Conservation (phyloP, 345 rosid genomes). For the Microthlaspi erraticum region DNA sequence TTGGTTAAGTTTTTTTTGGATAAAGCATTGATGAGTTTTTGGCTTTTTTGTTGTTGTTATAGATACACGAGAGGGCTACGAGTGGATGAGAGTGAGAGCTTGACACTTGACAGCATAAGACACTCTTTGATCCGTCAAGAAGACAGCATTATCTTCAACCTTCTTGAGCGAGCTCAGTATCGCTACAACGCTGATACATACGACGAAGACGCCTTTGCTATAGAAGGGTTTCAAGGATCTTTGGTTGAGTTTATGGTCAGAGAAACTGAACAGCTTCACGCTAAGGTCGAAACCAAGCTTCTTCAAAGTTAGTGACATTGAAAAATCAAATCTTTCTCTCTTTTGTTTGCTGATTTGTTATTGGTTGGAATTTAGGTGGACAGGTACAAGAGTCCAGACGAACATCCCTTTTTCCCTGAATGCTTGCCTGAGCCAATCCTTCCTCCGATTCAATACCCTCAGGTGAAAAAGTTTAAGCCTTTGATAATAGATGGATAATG, state of each 20-base stretch:
- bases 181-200: conserved; percentile 67
- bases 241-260: conserved; percentile 65
- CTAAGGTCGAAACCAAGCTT: conserved; percentile 45
- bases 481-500: conserved; percentile 2
- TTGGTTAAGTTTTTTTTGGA: background rate
- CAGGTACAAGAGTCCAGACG: conserved; percentile 75
- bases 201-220: conserved; percentile 54
- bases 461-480: conserved; percentile 41
- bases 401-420: conserved; percentile 71
- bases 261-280: conserved; percentile 75
- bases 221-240: conserved; percentile 69
- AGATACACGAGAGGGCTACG: conserved; percentile 44
- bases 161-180: conserved; percentile 68
- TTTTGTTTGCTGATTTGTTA: conserved; percentile 13
- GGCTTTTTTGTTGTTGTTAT: conserved; percentile 12
- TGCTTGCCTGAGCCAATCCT: conserved; percentile 59
- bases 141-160: conserved; percentile 71
- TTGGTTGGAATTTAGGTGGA: conserved; percentile 53
- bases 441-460: conserved; percentile 67
- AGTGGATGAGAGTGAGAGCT: conserved; percentile 61
- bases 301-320: background rate
- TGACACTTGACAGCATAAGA: conserved; percentile 66
- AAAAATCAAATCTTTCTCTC: too few relatives aligned
- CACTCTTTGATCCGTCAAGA: conserved; percentile 64
- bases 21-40: conserved; percentile 9